Conservation (phyloP, 129 eudicot species). For the Artemisia tridentata region DNA sequence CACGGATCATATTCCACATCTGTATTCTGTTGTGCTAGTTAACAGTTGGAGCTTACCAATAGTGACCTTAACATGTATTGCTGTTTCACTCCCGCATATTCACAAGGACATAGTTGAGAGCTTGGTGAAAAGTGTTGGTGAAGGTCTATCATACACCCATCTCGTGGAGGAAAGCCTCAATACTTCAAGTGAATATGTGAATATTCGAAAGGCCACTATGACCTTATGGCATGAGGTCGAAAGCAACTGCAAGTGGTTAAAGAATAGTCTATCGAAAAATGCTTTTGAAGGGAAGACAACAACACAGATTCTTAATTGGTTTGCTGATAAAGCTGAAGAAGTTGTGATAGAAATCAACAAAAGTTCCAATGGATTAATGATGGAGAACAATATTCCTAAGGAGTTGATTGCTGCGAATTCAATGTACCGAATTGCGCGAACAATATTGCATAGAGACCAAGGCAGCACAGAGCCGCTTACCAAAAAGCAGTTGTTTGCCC, state of each 20-base stretch:
- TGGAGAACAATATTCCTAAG: not conserved
- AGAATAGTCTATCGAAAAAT: not conserved
- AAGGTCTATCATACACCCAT: constrained; percentile 11
- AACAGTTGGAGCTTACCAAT: constrained; percentile 17
- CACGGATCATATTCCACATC: not conserved
- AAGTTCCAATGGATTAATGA: not conserved
- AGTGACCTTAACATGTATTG: constrained; percentile 14
- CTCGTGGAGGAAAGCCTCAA: constrained; percentile 14
- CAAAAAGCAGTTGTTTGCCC: too few relatives aligned
- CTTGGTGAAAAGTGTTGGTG: constrained; percentile 15
- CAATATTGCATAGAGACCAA: too few relatives aligned
- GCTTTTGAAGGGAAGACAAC: constrained; percentile 3
- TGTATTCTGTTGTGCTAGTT: constrained; percentile 1
- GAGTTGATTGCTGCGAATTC: not conserved
- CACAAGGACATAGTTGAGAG: not conserved
- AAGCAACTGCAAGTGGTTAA: not conserved
- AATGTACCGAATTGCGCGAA: too few relatives aligned
- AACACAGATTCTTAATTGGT: not conserved
- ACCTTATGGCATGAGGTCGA: constrained; percentile 5
- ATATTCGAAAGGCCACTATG: not conserved
- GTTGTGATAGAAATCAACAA: not conserved
- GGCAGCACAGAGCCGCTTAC: too few relatives aligned
- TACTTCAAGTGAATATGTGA: not conserved
- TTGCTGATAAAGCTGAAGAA: not conserved
- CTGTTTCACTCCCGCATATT: not conserved